These are phyloP conservation scores for Heracleum sosnowskyi DNA, from an alignment of 129 eudicot species.

Conservation along the genomic window DNA sequence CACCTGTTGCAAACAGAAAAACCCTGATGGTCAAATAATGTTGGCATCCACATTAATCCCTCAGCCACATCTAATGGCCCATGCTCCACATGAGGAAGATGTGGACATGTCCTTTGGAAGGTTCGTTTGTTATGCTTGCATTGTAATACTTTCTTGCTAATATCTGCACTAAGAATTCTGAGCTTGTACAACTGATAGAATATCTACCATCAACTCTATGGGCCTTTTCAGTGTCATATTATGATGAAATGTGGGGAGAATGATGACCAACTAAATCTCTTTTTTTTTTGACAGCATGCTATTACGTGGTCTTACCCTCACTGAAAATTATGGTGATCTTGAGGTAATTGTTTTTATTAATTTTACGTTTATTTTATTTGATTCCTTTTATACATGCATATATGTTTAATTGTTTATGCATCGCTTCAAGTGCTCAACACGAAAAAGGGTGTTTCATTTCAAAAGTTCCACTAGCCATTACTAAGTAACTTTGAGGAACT, in stretches of 20 bases:
- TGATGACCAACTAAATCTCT: constrained; percentile 4
- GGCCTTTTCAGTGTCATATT: background rate
- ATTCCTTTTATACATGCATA: background rate
- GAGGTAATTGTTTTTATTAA: constrained; percentile 39
- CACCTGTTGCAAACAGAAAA: constrained; percentile 38
- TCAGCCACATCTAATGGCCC: constrained; percentile 57
- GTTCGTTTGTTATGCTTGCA: constrained; percentile 39
- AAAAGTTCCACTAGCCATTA: background rate
- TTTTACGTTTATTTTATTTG: background rate
- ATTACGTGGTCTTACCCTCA: constrained; percentile 63
- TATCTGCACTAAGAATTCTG: background rate
- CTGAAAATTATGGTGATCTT: constrained; percentile 83
- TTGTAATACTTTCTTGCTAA: background rate
- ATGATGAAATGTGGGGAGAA: background rate
- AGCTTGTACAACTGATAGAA: background rate
- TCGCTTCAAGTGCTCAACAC: background rate
- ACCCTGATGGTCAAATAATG: constrained; percentile 81
- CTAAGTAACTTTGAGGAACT: background rate
- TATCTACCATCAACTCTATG: background rate
- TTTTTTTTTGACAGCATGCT: constrained; percentile 68
- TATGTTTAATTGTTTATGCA: background rate
- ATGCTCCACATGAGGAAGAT: constrained; percentile 71
- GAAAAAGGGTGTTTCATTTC: background rate
- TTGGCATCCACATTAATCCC: constrained; percentile 81
- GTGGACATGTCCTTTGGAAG: constrained; percentile 96